phyloP scores from a whole-genome alignment of 2,329 filamentous ascomycete genomes.

The Emergomyces africanus region DNA sequence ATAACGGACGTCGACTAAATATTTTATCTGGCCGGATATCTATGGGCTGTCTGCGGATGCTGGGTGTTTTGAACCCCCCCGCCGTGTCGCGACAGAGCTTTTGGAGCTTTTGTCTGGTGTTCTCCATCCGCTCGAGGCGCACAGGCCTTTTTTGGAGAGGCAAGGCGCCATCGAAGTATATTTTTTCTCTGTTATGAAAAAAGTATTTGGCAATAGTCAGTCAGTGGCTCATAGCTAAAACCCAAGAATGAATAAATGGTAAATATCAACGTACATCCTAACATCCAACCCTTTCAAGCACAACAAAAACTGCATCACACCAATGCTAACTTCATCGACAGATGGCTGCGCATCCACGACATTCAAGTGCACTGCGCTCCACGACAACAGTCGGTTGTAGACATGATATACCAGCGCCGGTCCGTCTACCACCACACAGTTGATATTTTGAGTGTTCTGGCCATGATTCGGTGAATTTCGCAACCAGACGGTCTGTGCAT shows the following conservation, averaged over 20 bases:
- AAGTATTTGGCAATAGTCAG: not conserved
- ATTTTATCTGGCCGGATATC: conserved; percentile 14
- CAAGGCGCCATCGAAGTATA: conserved; percentile 79
- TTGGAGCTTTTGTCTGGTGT: conserved; percentile 44
- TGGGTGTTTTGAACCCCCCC: conserved; percentile 14
- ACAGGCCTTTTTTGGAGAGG: conserved; percentile 52
- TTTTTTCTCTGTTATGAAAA: conserved; percentile 42
- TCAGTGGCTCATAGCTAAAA: not conserved
- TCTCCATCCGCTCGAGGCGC: conserved; percentile 48
- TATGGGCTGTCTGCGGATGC: not conserved
- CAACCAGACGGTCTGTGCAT: conserved; percentile 35
- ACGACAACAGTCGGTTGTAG: conserved; percentile 43
- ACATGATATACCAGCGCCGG: conserved; percentile 66
- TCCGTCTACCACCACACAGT: conserved; percentile 54
- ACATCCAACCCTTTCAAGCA: conserved; percentile 43
- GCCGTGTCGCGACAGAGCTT: conserved; percentile 31
- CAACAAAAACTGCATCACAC: conserved; percentile 51
- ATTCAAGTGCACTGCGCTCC: conserved; percentile 27
- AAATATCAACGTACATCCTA: conserved; percentile 41
- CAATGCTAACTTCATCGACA: conserved; percentile 50
- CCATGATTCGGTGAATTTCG: conserved; percentile 4
- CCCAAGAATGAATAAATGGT: not conserved
- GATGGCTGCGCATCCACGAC: conserved; percentile 43
- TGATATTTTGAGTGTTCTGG: conserved; percentile 8
- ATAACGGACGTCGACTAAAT: conserved; percentile 15